Percentiles rank a stretch among this genome's conserved stretches.
These are phyloP conservation scores for Penicillium oxalicum DNA, from an alignment of 2,329 filamentous ascomycete species.

Conservation along the genomic window DNA sequence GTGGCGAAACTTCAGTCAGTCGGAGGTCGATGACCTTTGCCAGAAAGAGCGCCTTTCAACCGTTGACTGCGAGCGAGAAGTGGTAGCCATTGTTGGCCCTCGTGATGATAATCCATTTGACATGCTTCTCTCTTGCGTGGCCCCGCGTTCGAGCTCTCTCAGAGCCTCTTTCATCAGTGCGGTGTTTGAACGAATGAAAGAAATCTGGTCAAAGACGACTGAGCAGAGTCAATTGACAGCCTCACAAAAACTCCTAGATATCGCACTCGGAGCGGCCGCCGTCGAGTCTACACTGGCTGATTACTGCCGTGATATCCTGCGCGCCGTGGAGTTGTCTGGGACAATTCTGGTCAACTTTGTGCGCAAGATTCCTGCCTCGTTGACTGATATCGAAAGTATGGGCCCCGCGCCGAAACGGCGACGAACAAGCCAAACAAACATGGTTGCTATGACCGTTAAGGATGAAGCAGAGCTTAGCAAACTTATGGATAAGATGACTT, in stretches of 20 bases:
- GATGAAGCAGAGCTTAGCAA: constrained; percentile 60
- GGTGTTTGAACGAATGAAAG: constrained; percentile 62
- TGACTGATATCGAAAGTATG: constrained; percentile 61
- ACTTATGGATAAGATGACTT: constrained; percentile 69
- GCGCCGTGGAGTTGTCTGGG: constrained; percentile 66
- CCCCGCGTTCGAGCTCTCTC: constrained; percentile 36
- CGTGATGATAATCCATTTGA: constrained; percentile 55
- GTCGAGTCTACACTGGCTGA: constrained; percentile 25
- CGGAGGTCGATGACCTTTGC: constrained; percentile 49
- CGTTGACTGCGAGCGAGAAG: constrained; percentile 47
- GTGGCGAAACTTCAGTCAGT: constrained; percentile 57
- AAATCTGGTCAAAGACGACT: constrained; percentile 58
- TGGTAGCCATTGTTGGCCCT: constrained; percentile 49
- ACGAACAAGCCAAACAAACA: constrained; percentile 68
- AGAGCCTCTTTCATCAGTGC: constrained; percentile 55
- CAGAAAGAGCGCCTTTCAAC: constrained; percentile 44
- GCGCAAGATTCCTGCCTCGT: constrained; percentile 65
- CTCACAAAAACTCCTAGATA: constrained; percentile 38
- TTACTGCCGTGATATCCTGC: constrained; percentile 59
- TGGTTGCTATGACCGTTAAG: constrained; percentile 55
- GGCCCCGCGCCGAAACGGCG: constrained; percentile 72
- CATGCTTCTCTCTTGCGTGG: constrained; percentile 48
- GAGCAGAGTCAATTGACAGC: constrained; percentile 33
- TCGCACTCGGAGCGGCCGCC: constrained; percentile 29
- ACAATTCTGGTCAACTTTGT: constrained; percentile 67